Percentiles rank a stretch among this genome's conserved stretches.
Evolutionary conservation across 2,329 filamentous ascomycete species (phyloP).

Genomic region (Leptographium wingfieldii): DNA sequence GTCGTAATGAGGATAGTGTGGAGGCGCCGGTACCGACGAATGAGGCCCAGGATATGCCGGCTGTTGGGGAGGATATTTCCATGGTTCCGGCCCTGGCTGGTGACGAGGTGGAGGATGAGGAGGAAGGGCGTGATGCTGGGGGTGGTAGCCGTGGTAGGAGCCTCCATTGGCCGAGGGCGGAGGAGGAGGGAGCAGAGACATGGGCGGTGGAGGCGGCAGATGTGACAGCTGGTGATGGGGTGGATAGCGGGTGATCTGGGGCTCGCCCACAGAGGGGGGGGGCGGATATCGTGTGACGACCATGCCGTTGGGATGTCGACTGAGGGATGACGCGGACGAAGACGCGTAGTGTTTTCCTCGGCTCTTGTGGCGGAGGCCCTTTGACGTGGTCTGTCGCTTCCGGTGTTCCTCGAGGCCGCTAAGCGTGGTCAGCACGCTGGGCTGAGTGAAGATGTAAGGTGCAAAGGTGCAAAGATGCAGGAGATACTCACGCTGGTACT

Average conservation of each 20-base stretch:
- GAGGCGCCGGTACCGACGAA: conserved; percentile 9
- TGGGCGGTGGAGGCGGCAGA: conserved; percentile 9
- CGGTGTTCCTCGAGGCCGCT: conserved; percentile 16
- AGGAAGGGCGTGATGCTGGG: background rate
- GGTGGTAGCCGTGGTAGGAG: background rate
- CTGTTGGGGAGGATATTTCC: conserved; percentile 4
- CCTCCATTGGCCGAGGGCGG: conserved; percentile 4
- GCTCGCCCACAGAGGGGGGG: conserved; percentile 20
- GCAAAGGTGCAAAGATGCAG: too few relatives aligned
- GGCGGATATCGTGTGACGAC: conserved; percentile 25
- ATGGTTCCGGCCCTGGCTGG: background rate
- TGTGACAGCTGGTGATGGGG: conserved; percentile 16
- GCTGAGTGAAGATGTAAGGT: conserved; percentile 7
- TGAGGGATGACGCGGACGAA: background rate
- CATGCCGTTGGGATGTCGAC: conserved; percentile 18
- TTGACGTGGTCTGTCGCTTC: conserved; percentile 10
- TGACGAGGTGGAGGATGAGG: background rate
- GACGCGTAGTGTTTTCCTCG: background rate
- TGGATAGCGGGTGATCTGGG: conserved; percentile 17
- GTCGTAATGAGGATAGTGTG: conserved; percentile 10
- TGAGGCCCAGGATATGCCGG: conserved; percentile 10
- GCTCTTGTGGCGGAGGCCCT: background rate
- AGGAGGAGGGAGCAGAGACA: conserved; percentile 11
- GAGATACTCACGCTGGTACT: conserved; percentile 33
- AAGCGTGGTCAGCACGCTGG: background rate